Evolutionary conservation across 306 rosid genomes (phyloP).

Genomic region (Prunus padus): DNA sequence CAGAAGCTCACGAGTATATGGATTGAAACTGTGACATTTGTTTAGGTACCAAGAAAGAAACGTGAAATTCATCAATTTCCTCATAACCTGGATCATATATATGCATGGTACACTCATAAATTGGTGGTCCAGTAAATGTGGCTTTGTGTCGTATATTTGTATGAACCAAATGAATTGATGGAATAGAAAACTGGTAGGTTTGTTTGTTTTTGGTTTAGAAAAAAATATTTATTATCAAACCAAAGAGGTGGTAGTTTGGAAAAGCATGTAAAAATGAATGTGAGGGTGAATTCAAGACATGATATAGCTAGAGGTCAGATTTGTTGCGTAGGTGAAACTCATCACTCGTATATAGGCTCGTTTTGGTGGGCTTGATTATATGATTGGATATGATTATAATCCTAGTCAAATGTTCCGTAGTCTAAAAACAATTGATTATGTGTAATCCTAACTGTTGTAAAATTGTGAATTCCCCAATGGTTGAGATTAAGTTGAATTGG

Average conservation of each 20-base stretch:
- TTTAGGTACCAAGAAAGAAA: not conserved
- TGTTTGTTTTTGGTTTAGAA: not conserved
- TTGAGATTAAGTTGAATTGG: too few relatives aligned
- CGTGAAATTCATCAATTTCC: constrained; percentile 10
- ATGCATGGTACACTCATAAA: not conserved
- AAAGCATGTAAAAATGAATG: not conserved
- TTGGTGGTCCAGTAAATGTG: not conserved
- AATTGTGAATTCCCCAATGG: too few relatives aligned
- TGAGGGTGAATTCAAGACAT: not conserved
- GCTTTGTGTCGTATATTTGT: not conserved
- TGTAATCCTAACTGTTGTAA: too few relatives aligned
- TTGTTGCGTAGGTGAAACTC: not conserved
- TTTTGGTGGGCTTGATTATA: too few relatives aligned
- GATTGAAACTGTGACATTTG: not conserved
- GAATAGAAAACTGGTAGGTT: not conserved
- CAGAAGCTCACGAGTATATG: not conserved
- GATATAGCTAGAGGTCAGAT: not conserved
- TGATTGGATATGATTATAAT: too few relatives aligned
- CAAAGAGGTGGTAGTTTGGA: not conserved
- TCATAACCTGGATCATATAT: not conserved
- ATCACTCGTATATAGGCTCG: not conserved
- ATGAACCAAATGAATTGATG: not conserved
- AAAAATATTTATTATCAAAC: not conserved
- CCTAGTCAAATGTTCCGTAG: too few relatives aligned
- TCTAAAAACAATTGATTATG: too few relatives aligned